phyloP scores from a whole-genome alignment of 768 basidiomycete genomes.

The Basidioascus undulatus region DNA sequence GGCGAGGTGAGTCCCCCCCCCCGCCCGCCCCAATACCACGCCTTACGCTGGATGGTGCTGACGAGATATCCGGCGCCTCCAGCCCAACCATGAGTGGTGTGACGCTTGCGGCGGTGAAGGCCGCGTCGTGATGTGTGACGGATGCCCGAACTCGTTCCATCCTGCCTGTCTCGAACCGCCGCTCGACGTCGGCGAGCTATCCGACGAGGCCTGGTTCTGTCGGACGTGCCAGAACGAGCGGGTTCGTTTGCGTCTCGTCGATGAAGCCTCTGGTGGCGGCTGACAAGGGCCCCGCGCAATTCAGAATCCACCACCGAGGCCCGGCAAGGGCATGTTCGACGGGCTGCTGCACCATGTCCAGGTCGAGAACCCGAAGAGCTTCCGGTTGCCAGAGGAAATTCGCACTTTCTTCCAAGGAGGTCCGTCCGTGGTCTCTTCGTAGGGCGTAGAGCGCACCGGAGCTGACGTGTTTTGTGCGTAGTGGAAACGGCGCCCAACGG shows the following conservation, averaged over 20 bases:
- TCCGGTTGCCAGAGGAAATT: slow-evolving; percentile 64
- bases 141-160: slow-evolving; percentile 87
- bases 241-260: slow-evolving; percentile 53
- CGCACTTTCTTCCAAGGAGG: slow-evolving; percentile 66
- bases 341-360: slow-evolving; percentile 48
- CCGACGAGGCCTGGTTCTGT: slow-evolving; percentile 32
- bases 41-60: no score
- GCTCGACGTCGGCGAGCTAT: slow-evolving; percentile 63
- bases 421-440: slow-evolving; percentile 19
- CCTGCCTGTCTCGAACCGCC: slow-evolving; percentile 93
- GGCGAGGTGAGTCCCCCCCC: no score
- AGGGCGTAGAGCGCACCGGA: background rate
- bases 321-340: no score
- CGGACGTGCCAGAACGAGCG: no score
- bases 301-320: slow-evolving; percentile 44
- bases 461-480: no score
- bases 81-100: slow-evolving; percentile 26
- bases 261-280: slow-evolving; percentile 42
- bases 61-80: no score
- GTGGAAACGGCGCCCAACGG: slow-evolving; percentile 59
- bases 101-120: slow-evolving; percentile 29
- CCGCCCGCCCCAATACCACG: no score
- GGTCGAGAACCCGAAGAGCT: slow-evolving; percentile 48
- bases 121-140: slow-evolving; percentile 83
- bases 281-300: slow-evolving; percentile 12